Conservation (phyloP, 2,329 filamentous ascomycete genomes). For the Ciborinia camelliae region DNA sequence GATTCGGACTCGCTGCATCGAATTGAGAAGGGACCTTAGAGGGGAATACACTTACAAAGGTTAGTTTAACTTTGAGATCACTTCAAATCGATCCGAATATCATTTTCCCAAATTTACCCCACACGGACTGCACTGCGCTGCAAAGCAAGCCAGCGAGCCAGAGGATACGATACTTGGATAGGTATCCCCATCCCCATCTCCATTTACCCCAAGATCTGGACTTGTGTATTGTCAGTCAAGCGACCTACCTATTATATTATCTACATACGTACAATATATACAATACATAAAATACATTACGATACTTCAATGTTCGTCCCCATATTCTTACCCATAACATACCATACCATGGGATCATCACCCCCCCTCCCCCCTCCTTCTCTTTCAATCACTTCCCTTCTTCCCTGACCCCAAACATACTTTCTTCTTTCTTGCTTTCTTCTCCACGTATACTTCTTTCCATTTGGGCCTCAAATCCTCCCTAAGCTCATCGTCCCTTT, state of each 20-base stretch:
- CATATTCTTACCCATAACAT: neutral
- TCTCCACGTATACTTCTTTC: neutral
- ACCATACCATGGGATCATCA: constrained; percentile 4
- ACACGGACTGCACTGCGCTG: constrained; percentile 8
- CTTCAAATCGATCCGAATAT: constrained; percentile 6
- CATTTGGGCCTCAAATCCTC: neutral
- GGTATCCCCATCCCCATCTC: constrained; percentile 6
- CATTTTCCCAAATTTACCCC: constrained; percentile 11
- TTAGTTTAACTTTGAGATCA: constrained; percentile 11
- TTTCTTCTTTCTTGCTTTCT: neutral
- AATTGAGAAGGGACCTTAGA: constrained; percentile 11
- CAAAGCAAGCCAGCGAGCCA: constrained; percentile 13
- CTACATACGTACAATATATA: neutral
- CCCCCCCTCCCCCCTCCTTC: neutral
- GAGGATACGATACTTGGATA: constrained; percentile 10
- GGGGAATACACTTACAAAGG: constrained; percentile 13
- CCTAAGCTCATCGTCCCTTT: neutral
- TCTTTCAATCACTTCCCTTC: neutral
- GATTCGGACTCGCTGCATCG: constrained; percentile 8
- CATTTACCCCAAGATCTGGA: constrained; percentile 5
- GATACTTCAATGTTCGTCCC: constrained; percentile 4
- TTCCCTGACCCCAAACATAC: neutral
- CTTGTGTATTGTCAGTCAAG: constrained; percentile 11
- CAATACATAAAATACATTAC: neutral
- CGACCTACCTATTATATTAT: constrained; percentile 4